Percentiles rank a stretch among this genome's conserved stretches.
Conservation (phyloP, 2,329 filamentous ascomycete genomes). For the Botrytis galanthina region DNA sequence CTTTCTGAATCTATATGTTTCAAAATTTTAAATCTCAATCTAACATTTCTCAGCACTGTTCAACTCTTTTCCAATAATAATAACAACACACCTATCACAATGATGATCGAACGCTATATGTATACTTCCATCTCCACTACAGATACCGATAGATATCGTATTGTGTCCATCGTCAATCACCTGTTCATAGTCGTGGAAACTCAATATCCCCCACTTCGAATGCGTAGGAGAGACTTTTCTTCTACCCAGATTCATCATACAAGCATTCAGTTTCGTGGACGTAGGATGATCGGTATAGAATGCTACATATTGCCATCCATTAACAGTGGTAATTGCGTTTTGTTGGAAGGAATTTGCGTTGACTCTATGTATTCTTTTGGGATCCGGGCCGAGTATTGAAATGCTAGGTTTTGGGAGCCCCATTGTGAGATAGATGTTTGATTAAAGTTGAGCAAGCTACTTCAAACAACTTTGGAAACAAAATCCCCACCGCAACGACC, state of each 20-base stretch:
- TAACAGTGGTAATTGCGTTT: constrained; percentile 29
- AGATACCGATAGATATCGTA: constrained; percentile 32
- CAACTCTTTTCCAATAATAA: background rate
- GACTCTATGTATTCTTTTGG: constrained; percentile 28
- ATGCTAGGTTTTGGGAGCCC: constrained; percentile 24
- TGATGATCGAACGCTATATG: constrained; percentile 34
- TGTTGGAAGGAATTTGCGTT: constrained; percentile 34
- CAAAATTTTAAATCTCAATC: constrained; percentile 30
- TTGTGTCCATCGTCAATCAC: constrained; percentile 33
- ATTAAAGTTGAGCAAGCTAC: background rate
- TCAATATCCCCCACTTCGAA: constrained; percentile 27
- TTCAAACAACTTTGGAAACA: background rate
- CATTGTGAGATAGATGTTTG: background rate
- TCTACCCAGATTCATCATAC: constrained; percentile 27
- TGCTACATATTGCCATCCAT: constrained; percentile 31
- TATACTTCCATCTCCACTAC: constrained; percentile 31
- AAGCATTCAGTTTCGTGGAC: constrained; percentile 11
- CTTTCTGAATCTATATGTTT: constrained; percentile 3
- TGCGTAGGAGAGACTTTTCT: constrained; percentile 7
- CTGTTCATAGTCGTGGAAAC: constrained; percentile 31
- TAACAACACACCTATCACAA: constrained; percentile 30
- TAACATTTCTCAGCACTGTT: constrained; percentile 18
- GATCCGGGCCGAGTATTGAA: constrained; percentile 28
- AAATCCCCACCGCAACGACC: background rate
- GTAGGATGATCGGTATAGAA: constrained; percentile 28